Conservation (phyloP, 2,329 filamentous ascomycete species). For the Xylaria hypoxylon region DNA sequence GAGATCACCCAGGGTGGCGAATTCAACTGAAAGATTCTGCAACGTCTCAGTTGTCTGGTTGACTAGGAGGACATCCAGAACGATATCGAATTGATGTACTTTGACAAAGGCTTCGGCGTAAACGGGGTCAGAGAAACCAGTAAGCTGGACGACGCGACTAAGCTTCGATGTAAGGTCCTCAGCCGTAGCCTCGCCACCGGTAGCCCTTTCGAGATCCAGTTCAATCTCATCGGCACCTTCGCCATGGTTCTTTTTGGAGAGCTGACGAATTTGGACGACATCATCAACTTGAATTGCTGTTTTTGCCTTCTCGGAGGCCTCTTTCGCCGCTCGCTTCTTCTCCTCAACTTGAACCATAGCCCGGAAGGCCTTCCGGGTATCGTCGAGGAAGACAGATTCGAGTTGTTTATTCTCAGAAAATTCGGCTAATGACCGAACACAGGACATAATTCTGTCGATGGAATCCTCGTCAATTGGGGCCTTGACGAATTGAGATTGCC, state of each 20-base stretch:
- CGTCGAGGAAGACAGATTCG: conserved; percentile 91
- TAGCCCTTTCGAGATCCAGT: conserved; percentile 91
- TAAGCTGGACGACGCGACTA: conserved; percentile 94
- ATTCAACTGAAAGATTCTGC: conserved; percentile 97
- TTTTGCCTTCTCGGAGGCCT: conserved; percentile 92
- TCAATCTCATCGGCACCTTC: conserved; percentile 89
- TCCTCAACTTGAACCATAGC: conserved; percentile 98
- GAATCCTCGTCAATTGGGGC: conserved; percentile 97
- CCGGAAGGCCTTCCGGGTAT: conserved; percentile 94
- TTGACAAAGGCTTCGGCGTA: conserved; percentile 99
- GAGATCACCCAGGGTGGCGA: conserved; percentile 96
- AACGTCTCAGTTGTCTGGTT: conserved; percentile 97
- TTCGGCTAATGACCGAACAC: conserved; percentile 90
- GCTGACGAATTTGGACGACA: conserved; percentile 89
- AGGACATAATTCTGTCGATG: conserved; percentile 98
- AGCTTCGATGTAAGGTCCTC: conserved; percentile 95
- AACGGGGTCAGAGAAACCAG: conserved; percentile 96
- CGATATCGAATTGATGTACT: conserved; percentile 98
- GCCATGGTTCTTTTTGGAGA: conserved; percentile 87
- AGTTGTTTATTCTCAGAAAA: conserved; percentile 91
- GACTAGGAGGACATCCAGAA: conserved; percentile 93
- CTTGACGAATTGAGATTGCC: conserved; percentile 99
- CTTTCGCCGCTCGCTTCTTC: conserved; percentile 96
- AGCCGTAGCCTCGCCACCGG: conserved; percentile 83
- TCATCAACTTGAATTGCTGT: conserved; percentile 96